Evolutionary conservation across 163 green algal genomes (phyloP).

Genomic region (Picocystis sp.): DNA sequence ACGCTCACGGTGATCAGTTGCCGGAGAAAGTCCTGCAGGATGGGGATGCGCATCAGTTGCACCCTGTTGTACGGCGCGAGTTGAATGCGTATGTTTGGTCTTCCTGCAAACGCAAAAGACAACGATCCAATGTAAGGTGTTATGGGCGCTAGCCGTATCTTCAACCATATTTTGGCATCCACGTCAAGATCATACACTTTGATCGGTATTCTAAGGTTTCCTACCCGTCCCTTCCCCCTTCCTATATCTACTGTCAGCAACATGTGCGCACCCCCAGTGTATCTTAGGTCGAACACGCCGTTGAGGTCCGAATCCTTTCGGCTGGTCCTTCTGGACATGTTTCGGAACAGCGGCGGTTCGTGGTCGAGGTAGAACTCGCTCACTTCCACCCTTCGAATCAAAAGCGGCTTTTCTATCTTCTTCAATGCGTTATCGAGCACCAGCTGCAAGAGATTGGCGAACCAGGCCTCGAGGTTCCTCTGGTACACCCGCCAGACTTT

Average conservation of each 20-base stretch:
- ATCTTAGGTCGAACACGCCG: conserved; percentile 67
- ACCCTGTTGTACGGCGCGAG: conserved; percentile 83
- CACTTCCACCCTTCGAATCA: conserved; percentile 57
- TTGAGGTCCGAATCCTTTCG: conserved; percentile 29
- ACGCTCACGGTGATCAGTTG: conserved; percentile 81
- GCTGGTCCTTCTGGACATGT: conserved; percentile 64
- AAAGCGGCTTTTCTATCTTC: conserved; percentile 12
- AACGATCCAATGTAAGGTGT: conserved; percentile 75
- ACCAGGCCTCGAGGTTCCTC: conserved; percentile 69
- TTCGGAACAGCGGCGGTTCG: conserved; percentile 70
- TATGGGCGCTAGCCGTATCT: conserved; percentile 76
- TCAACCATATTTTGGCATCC: conserved; percentile 83
- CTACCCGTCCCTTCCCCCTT: conserved; percentile 2
- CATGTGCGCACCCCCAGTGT: conserved; percentile 80
- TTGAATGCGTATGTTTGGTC: conserved; percentile 75
- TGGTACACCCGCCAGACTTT: conserved; percentile 90
- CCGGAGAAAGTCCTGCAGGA: conserved; percentile 59
- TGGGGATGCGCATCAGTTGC: conserved; percentile 47
- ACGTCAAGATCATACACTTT: conserved; percentile 85
- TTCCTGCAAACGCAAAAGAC: conserved; percentile 69
- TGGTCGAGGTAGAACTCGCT: conserved; percentile 86
- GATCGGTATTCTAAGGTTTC: conserved; percentile 42
- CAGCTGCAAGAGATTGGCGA: conserved; percentile 72
- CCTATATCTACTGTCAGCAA: conserved; percentile 79
- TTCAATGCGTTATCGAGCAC: conserved; percentile 65